Evolutionary conservation across 169 alveolate genomes (phyloP), one percentile per base, ranked within the genome.

Genomic region (Plasmodium fragile): DNA sequence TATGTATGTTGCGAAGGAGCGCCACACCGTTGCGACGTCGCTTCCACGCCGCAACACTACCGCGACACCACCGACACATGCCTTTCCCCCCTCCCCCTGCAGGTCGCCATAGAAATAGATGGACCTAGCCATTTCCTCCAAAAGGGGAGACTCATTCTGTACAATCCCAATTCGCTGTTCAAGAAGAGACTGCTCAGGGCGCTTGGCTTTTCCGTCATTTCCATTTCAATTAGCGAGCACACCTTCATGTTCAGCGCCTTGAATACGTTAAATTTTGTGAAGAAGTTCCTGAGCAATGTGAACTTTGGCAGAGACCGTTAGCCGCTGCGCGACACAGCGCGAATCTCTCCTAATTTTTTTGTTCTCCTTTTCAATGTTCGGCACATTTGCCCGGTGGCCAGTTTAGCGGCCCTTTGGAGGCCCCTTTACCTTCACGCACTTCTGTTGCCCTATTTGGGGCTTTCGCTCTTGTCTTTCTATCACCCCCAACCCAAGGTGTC

Each of bases 41-140:
- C 22, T 28, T 73, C 25, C 5, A 36, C 41, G 41, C 28, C 22
- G 28, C 8, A 10, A 18, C 30, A n/a, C 11, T 30, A 13, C 10
- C 4, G 11, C 25, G 0, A 28, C 28, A 73, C 43, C 34, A 4
- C 13, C 8, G 39, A 1, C 25, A 10, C 34, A 25, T 34, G 18
- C 49, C 25, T 41, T 43, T 10, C 41, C 55, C 53, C 71, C 30
- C 18, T 8, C n/a, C 77, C 65, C 55, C 32, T 16, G 22, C 52
- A 85, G 93, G 65, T 72, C 13, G 84, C 28, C 11, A 85, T 85
- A 13, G 93, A 85, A 85, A 85, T 85, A 1, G 93, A 85, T 18
- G 93, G 93, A 49, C 93, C 93, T 8, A 85, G 84, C 18, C 93
- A 85, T 43, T 85, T 85, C 30, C 59, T 85, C 25, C 93, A 85